Evolutionary conservation across 208 protist species (phyloP), one percentile per base, ranked within the genome.

Genomic region (Trypanosoma vivax): DNA sequence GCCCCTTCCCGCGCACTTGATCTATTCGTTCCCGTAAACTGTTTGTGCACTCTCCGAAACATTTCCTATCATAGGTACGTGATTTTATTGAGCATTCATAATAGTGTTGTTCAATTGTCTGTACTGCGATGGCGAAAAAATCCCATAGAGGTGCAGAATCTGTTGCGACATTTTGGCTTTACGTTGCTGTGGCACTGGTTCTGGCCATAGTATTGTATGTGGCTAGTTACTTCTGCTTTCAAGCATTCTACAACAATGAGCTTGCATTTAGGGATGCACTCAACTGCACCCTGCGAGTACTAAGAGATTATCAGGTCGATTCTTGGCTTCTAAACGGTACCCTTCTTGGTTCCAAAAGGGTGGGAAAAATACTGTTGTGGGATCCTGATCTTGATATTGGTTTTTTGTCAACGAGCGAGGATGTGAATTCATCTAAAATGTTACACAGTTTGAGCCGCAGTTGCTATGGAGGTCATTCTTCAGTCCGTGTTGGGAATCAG

Each of bases 351-450:
- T 74, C 64, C 37, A 78, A 60, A 14, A 61, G 84, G 9, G 50
- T 89, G 27, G 79, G 80, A 10, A 69, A 76, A 16, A 65, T 92
- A n/a, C 62, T 92, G 31, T 50, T 92, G 38, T 92, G 84, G 84
- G 84, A 92, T 54, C 69, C 76, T 0, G 84, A 92, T 48, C 65
- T 92, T n/a, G 80, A 89, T 50, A 65, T 88, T 50, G 84, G 79
- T 25, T 64, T 85, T 4, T 31, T 50, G 2, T 30, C 14, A n/a
- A 25, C 3, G 5, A 19, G 29, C 14, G 21, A 42, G 23, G 37
- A 0, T 10, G 35, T 50, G 10, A 55, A 50, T 0, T 9, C 35
- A 11, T 2, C 14, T 31, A 23, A 5, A 37, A 38, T 54, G 7
- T 50, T 84, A 47, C 29, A 67, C n/a, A 48, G 50, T 3, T 37